Percentiles rank a stretch among this genome's conserved stretches.
Evolutionary conservation across 768 basidiomycete species (phyloP).

Genomic region (Mycena rebaudengoi): DNA sequence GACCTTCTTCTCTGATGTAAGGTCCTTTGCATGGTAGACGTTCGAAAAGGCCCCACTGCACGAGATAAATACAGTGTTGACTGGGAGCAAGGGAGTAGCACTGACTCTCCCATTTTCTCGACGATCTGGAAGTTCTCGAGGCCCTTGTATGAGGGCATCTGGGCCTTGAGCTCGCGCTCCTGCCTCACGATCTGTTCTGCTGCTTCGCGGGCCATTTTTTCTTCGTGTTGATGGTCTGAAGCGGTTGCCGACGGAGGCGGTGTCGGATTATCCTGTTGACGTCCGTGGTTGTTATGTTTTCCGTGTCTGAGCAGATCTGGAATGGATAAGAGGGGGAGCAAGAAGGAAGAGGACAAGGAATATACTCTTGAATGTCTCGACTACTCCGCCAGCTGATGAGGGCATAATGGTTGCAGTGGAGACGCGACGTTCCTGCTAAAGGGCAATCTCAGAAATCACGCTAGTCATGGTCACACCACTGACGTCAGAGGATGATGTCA

Average conservation of each 20-base stretch:
- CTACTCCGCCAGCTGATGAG: conserved; percentile 61
- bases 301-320: conserved; percentile 86
- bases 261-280: conserved; percentile 40
- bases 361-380: conserved; percentile 90
- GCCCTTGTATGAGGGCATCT: conserved; percentile 88
- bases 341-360: conserved; percentile 21
- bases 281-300: conserved; percentile 64
- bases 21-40: conserved; percentile 92
- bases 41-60: conserved; percentile 95
- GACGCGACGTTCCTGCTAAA: conserved; percentile 7
- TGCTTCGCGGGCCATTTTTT: conserved; percentile 45
- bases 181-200: conserved; percentile 80
- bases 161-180: conserved; percentile 74
- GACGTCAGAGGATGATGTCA: background rate
- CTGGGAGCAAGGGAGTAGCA: conserved; percentile 34
- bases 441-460: no score
- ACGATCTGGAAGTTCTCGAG: conserved; percentile 81
- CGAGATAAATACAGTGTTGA: conserved; percentile 26
- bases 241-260: conserved; percentile 10
- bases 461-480: background rate
- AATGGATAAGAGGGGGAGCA: conserved; percentile 15
- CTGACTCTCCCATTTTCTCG: conserved; percentile 95
- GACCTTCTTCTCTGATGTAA: conserved; percentile 76
- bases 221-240: conserved; percentile 30
- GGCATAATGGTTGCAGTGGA: conserved; percentile 70